A percentile compares a stretch with the other conserved stretches of the same genome.
Evolutionary conservation across 805 yeast species (phyloP).

Genomic region (Barnettozyma californica): DNA sequence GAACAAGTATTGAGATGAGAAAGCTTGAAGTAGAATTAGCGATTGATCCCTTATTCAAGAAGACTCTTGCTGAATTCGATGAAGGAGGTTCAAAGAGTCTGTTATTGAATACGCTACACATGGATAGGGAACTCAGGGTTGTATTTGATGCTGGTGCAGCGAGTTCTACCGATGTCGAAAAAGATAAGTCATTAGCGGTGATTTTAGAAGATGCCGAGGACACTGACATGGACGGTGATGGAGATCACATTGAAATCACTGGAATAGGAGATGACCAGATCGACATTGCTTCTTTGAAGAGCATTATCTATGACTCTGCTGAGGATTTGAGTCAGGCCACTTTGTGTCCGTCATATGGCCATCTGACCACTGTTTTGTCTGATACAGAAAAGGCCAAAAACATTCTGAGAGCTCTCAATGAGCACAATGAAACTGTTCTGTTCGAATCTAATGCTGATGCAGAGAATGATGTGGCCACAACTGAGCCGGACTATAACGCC

Average conservation of each 20-base stretch:
- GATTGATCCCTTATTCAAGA: slow-evolving; percentile 72
- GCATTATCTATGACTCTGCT: slow-evolving; percentile 26
- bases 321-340: slow-evolving; percentile 28
- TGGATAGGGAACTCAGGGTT: slow-evolving; percentile 49
- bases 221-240: slow-evolving; percentile 28
- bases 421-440: slow-evolving; percentile 18
- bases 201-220: slow-evolving; percentile 6
- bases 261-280: slow-evolving; percentile 24
- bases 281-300: slow-evolving; percentile 22
- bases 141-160: slow-evolving; percentile 56
- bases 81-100: slow-evolving; percentile 79
- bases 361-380: slow-evolving; percentile 51
- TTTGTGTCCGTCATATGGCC: slow-evolving; percentile 69
- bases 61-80: slow-evolving; percentile 72
- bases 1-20: slow-evolving; percentile 40
- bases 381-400: slow-evolving; percentile 50
- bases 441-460: background rate
- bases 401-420: slow-evolving; percentile 36
- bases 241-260: slow-evolving; percentile 19
- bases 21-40: slow-evolving; percentile 58
- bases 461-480: slow-evolving; percentile 18
- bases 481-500: slow-evolving; percentile 15
- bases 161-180: slow-evolving; percentile 15
- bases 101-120: slow-evolving; percentile 53
- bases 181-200: background rate